Conservation (phyloP, 2,329 filamentous ascomycete species). For the Cordyceps militaris region DNA sequence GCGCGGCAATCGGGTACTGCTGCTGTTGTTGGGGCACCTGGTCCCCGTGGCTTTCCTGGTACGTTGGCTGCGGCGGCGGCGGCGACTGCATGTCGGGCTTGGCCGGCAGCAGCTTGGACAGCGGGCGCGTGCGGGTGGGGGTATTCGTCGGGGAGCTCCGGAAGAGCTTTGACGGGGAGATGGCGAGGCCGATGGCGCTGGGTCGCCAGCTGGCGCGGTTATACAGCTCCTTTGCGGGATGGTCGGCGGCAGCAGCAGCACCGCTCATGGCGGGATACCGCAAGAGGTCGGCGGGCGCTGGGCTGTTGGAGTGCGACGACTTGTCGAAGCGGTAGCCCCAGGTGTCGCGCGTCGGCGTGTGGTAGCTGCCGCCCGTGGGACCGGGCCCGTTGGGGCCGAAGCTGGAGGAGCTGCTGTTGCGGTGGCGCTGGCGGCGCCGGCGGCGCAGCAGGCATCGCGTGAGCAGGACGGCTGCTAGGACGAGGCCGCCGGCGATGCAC, state of each 20-base stretch:
- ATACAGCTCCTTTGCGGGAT: slow-evolving; percentile 18
- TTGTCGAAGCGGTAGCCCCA: slow-evolving; percentile 28
- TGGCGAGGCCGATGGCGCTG: slow-evolving; percentile 38
- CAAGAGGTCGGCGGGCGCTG: slow-evolving; percentile 16
- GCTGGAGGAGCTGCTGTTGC: slow-evolving; percentile 30
- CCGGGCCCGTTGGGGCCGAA: slow-evolving; percentile 14
- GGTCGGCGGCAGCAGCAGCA: not conserved
- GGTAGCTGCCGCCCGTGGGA: not conserved
- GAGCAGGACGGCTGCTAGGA: slow-evolving; percentile 40
- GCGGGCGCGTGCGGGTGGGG: slow-evolving; percentile 22
- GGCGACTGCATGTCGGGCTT: slow-evolving; percentile 34
- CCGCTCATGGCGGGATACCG: slow-evolving; percentile 6
- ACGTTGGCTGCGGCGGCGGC: not conserved
- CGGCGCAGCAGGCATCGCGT: slow-evolving; percentile 29
- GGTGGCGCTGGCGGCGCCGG: slow-evolving; percentile 36
- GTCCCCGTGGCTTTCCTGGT: not conserved
- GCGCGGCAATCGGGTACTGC: slow-evolving; percentile 13
- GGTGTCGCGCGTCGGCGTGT: slow-evolving; percentile 25
- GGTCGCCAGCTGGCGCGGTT: slow-evolving; percentile 26
- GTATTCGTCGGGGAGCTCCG: slow-evolving; percentile 18
- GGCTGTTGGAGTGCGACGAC: slow-evolving; percentile 16
- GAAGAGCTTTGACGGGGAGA: slow-evolving; percentile 29
- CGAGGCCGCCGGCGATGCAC: slow-evolving; percentile 39
- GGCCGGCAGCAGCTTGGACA: slow-evolving; percentile 39
- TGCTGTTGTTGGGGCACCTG: slow-evolving; percentile 13